A percentile compares a stretch with the other conserved stretches of the same genome.
phyloP scores from a whole-genome alignment of 176 grass and related monocot species.

The Zizania latifolia region DNA sequence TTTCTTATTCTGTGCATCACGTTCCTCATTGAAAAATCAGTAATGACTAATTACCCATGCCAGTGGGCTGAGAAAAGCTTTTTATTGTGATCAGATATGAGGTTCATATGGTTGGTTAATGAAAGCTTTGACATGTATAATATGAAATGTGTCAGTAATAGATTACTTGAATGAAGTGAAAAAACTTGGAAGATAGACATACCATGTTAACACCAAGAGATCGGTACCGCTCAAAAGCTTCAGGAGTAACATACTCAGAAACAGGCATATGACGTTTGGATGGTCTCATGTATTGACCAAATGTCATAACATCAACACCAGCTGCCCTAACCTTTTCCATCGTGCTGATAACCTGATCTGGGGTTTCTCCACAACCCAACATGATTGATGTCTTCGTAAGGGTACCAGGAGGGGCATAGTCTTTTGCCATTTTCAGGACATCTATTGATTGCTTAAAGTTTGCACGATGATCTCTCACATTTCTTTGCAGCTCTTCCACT shows the following conservation, averaged over 20 bases:
- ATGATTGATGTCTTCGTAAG: slow-evolving; percentile 96
- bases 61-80: neutral
- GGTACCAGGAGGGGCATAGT: slow-evolving; percentile 78
- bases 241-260: slow-evolving; percentile 90
- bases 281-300: slow-evolving; percentile 98
- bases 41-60: neutral
- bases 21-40: neutral
- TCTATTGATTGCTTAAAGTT: slow-evolving; percentile 96
- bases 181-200: neutral
- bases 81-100: neutral
- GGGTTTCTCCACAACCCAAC: slow-evolving; percentile 87
- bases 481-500: slow-evolving; percentile 84
- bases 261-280: slow-evolving; percentile 97
- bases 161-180: neutral
- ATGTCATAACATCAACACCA: slow-evolving; percentile 95
- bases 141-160: neutral
- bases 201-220: slow-evolving; percentile 86
- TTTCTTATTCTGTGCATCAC: neutral
- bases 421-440: slow-evolving; percentile 91
- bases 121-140: neutral
- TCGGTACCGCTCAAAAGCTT: slow-evolving; percentile 82
- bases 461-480: slow-evolving; percentile 72
- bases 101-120: neutral
- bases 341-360: slow-evolving; percentile 79
- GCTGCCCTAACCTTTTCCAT: slow-evolving; percentile 92